Evolutionary conservation across 352 stramenopile genomes (phyloP).

Genomic region (Paralagenidium karlingii): DNA sequence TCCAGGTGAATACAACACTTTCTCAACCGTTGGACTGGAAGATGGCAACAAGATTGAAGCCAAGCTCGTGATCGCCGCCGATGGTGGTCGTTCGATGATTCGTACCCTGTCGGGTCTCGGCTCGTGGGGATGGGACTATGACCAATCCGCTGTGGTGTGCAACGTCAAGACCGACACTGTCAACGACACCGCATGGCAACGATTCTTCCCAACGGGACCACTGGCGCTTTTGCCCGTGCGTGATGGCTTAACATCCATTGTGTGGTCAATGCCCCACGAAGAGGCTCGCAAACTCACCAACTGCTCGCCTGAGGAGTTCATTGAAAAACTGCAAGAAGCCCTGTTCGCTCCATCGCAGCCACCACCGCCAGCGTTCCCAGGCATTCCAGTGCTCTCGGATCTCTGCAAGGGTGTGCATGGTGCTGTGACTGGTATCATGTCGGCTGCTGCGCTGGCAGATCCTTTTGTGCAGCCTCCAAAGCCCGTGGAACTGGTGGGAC

Average conservation of each 20-base stretch:
- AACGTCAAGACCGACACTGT: constrained; percentile 79
- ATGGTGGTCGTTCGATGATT: constrained; percentile 84
- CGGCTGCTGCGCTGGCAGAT: constrained; percentile 52
- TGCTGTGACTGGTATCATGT: constrained; percentile 64
- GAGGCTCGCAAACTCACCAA: constrained; percentile 72
- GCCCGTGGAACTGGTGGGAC: constrained; percentile 47
- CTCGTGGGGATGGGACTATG: constrained; percentile 88
- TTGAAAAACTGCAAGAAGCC: constrained; percentile 69
- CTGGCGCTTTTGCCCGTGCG: constrained; percentile 84
- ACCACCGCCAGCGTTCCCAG: constrained; percentile 49
- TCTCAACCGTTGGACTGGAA: constrained; percentile 53
- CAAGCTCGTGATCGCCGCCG: constrained; percentile 77
- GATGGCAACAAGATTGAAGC: constrained; percentile 56
- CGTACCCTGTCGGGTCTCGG: constrained; percentile 72
- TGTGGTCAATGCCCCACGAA: constrained; percentile 81
- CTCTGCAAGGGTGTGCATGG: constrained; percentile 64
- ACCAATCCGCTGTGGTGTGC: constrained; percentile 85
- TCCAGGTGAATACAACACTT: constrained; percentile 19
- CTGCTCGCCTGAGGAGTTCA: constrained; percentile 59
- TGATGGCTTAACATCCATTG: constrained; percentile 82
- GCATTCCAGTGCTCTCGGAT: constrained; percentile 64
- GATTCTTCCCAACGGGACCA: constrained; percentile 82
- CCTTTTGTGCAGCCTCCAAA: constrained; percentile 66
- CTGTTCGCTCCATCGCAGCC: constrained; percentile 31
- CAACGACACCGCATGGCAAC: constrained; percentile 83